phyloP scores from a whole-genome alignment of 306 rosid genomes.

The Dalbergia oliveri region DNA sequence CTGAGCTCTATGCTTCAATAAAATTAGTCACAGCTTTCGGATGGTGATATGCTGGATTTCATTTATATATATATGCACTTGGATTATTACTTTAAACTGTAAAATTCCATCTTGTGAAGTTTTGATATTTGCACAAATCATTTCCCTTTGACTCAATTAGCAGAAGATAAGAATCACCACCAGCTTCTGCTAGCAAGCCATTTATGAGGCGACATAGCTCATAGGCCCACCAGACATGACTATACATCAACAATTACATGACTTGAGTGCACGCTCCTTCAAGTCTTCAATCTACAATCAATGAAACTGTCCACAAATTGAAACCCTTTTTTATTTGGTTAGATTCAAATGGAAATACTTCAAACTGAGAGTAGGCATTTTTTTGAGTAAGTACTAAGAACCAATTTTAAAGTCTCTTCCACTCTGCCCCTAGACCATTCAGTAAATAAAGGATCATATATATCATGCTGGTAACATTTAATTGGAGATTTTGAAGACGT shows the following conservation, averaged over 20 bases:
- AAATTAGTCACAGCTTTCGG: too few species aligned
- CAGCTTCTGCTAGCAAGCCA: background rate
- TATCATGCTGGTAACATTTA: conserved; percentile 7
- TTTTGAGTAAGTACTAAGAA: background rate
- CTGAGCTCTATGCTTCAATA: too few species aligned
- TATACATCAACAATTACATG: conserved; percentile 12
- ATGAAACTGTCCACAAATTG: background rate
- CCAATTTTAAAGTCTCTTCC: conserved; percentile 3
- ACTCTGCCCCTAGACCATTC: background rate
- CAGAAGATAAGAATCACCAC: background rate
- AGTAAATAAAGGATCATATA: conserved; percentile 3
- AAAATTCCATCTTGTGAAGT: too few species aligned
- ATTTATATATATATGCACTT: too few species aligned
- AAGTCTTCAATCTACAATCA: background rate
- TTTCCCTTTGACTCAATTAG: background rate
- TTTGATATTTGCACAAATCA: background rate
- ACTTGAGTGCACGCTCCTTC: conserved; percentile 15
- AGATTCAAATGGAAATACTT: conserved; percentile 3
- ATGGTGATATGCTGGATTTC: too few species aligned
- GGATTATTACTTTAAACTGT: too few species aligned
- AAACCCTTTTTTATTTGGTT: background rate
- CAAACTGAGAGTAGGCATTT: background rate
- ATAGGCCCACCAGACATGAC: background rate
- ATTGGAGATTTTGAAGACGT: background rate
- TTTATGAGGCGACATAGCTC: background rate